Evolutionary conservation across 345 rosid species (phyloP), one percentile per base, ranked within the genome.

Genomic region (Pugionium dolabratum): DNA sequence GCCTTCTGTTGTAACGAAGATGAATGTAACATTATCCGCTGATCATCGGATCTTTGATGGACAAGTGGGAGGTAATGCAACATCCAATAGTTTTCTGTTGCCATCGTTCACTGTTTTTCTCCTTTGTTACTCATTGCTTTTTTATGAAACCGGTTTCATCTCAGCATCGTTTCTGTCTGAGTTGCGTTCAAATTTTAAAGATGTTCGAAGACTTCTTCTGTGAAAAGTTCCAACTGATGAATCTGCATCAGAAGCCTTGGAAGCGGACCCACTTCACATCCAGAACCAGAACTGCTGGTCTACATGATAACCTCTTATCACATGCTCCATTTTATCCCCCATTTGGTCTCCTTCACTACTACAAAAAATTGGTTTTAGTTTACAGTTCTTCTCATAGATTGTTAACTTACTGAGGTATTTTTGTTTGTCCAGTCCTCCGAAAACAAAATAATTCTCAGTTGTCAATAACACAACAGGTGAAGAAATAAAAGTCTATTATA

Each of bases 31-130:
- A 2, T 76, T 94, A 75, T 94, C 97, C 0, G 96, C 96, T 47
- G 99, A 90, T 75, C 96, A 94, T 76, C 90, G 97, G 35, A 89
- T 94, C 56, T 90, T 90, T 80, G 92, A 88, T 55, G 97, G 97
- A 79, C 81, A 88, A 84, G 95, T 88, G 59, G 96, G 86, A 85
- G 92, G 99, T 93, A 65, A 44, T 25, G 67, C 51, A 28, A 31
- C 72, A 25, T 41, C 54, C 59, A 35, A 6, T 54, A 54, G 37
- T 62, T 54, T 61, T 27, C 8, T 26, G 2, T 52, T 9, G 2
- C n/a, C 34, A 28, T 45, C 32, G 2, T 36, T 36, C 28, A 51
- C 30, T 72, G 46, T 57, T 42, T 35, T 8, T 58, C 55, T 51
- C 25, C 42, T 30, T 52, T 44, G 45, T 53, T 73, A 53, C 44